Evolutionary conservation across 306 rosid genomes (phyloP).

Genomic region (Trichosanthes truncata): DNA sequence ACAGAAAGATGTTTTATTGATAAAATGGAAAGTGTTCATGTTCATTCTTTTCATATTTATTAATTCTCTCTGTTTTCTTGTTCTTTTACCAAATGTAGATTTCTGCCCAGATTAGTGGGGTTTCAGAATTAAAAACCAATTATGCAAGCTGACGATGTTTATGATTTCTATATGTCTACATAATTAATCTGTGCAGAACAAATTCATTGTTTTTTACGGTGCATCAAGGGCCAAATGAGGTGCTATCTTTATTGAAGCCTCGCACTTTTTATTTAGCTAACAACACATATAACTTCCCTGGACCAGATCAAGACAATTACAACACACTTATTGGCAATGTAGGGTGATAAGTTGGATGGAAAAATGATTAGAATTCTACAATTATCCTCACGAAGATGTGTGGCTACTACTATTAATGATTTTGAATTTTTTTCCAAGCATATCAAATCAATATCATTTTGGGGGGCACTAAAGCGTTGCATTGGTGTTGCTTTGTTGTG

Average conservation of each 20-base stretch:
- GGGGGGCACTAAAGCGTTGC: constrained; percentile 63
- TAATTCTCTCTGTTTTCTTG: not conserved
- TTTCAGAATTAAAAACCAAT: not conserved
- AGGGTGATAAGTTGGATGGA: not conserved
- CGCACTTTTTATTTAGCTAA: not conserved
- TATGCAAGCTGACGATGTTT: not conserved
- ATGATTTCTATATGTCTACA: not conserved
- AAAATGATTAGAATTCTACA: not conserved
- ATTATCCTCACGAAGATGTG: not conserved
- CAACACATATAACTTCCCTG: not conserved
- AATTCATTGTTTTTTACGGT: too few species aligned
- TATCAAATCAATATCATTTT: constrained; percentile 62
- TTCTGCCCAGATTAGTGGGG: not conserved
- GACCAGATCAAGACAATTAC: not conserved
- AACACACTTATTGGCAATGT: not conserved
- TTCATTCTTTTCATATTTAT: not conserved
- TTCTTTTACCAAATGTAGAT: not conserved
- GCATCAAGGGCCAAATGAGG: too few species aligned
- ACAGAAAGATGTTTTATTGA: not conserved
- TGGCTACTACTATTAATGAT: not conserved
- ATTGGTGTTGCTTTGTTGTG: constrained; percentile 44
- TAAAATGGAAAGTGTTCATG: not conserved
- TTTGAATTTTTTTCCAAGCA: constrained; percentile 23
- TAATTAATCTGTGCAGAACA: too few species aligned
- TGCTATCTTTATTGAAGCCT: not conserved